Percentiles rank a stretch among this genome's conserved stretches.
phyloP scores from a whole-genome alignment of 345 rosid genomes.

The Arabidopsis suecica region DNA sequence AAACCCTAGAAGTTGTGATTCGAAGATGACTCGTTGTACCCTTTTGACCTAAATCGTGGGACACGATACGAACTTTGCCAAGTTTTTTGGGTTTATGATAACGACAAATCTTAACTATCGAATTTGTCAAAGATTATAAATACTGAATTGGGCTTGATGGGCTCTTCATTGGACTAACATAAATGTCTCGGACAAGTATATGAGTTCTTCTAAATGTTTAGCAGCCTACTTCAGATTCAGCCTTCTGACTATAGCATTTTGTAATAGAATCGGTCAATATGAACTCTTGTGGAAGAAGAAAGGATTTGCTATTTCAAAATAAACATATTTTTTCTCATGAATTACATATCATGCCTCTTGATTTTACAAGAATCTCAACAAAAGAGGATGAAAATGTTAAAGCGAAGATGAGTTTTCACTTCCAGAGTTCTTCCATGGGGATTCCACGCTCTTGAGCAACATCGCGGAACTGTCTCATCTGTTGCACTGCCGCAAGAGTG shows the following conservation, averaged over 20 bases:
- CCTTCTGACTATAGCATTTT: background rate
- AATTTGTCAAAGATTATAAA: background rate
- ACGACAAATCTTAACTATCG: background rate
- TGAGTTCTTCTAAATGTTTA: too few species aligned
- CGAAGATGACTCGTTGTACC: background rate
- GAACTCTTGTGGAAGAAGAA: conserved; percentile 11
- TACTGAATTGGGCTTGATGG: background rate
- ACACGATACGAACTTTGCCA: background rate
- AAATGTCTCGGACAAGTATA: too few species aligned
- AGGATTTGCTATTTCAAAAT: conserved; percentile 18
- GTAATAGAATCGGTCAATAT: background rate
- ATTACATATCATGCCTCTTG: conserved; percentile 27
- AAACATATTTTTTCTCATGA: conserved; percentile 32
- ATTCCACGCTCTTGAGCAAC: conserved; percentile 90
- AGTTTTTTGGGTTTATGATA: too few species aligned
- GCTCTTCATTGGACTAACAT: too few species aligned
- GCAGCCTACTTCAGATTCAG: too few species aligned
- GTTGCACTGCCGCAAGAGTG: conserved; percentile 72
- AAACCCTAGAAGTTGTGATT: background rate
- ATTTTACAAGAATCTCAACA: conserved; percentile 37
- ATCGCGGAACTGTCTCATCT: conserved; percentile 82
- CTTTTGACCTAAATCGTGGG: background rate
- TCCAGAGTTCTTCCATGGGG: conserved; percentile 93
- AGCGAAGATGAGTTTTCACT: conserved; percentile 49
- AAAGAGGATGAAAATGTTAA: conserved; percentile 11